A percentile compares a stretch with the other conserved stretches of the same genome.
Conservation (phyloP, 768 basidiomycete species). For the Peribolospora kevripleyi region DNA sequence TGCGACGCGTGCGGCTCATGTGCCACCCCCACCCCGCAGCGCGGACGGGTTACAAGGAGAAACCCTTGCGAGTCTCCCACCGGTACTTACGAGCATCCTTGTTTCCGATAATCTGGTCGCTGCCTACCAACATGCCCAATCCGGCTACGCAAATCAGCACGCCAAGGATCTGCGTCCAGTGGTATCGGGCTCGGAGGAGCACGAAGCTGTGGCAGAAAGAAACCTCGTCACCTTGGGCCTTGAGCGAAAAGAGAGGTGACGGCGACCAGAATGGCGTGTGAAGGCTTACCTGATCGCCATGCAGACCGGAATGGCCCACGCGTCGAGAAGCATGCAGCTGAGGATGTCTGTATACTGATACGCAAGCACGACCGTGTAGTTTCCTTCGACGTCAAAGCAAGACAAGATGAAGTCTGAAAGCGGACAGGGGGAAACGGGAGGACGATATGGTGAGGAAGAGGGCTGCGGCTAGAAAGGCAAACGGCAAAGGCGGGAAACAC, state of each 20-base stretch:
- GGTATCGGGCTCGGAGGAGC: slow-evolving; percentile 9
- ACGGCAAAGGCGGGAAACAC: not conserved
- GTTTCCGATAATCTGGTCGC: slow-evolving; percentile 9
- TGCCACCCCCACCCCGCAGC: too few relatives aligned
- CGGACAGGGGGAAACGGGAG: too few relatives aligned
- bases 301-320: slow-evolving; percentile 12
- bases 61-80: too few relatives aligned
- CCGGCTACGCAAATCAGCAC: slow-evolving; percentile 14
- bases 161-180: slow-evolving; percentile 12
- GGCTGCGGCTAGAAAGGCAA: not conserved
- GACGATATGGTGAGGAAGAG: not conserved
- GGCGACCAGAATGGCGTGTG: too few relatives aligned
- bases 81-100: slow-evolving; percentile 2
- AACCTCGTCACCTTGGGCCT: too few relatives aligned
- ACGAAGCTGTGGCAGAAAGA: not conserved
- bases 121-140: slow-evolving; percentile 11
- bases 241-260: too few relatives aligned
- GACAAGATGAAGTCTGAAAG: not conserved
- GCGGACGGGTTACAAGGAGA: too few relatives aligned
- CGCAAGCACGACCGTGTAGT: slow-evolving; percentile 10
- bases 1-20: too few relatives aligned
- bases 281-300: slow-evolving; percentile 10
- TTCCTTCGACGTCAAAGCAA: slow-evolving; percentile 7
- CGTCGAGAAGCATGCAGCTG: slow-evolving; percentile 11
- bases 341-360: slow-evolving; percentile 12